Base-by-base conservation (phyloP, 1,284 basidiomycete species). In the Ceratobasidium sp. region DNA sequence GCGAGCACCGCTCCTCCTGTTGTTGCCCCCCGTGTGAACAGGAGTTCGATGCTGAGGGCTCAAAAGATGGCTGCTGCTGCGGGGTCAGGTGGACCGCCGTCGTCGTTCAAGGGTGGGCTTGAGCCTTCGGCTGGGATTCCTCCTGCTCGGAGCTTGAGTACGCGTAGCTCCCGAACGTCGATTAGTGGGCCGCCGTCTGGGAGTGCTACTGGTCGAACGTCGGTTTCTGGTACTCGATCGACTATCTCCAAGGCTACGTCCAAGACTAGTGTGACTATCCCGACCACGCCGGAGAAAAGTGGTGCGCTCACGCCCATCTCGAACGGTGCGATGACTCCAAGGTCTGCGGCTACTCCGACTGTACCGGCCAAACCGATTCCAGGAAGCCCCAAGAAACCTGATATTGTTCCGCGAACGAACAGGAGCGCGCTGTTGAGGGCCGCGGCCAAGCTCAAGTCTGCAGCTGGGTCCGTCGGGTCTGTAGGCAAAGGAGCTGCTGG, bases 361-460 rank as follows among this genome's bases (percentile, higher is more conserved):
- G 52, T 64, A 38, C 71, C 78, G 10, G 50, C 46, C 23, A 62
- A 66, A 44, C 38, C 52, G 23, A 61, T 57, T 20, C 44, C 64
- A 52, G 54, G 78, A 57, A 61, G 61, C 68, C 48, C 61, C 23
- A 64, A 69, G 68, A 78, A 67, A 23, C 61, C 75, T 33, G 67
- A 76, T 44, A 92, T 94, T 79, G 84, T 85, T 1, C 93, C 93
- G 6, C 87, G 92, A 68, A 89, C 87, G 77, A 95, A 95, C 83
- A 90, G 89, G 83, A 94, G 91, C 80, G 92, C 93, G 1, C 84
- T 91, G n/a, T 83, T 95, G 73, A 87, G 94, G 33, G 89, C 88
- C 15, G 91, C 91, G 79, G 77, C 77, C 38, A 69, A 71, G 52
- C 46, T 78, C 56, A 74, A 67, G 71, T 64, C 70, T 59, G 70